Base-by-base conservation (phyloP, 352 stramenopile species). In the Bremia lactucae region DNA sequence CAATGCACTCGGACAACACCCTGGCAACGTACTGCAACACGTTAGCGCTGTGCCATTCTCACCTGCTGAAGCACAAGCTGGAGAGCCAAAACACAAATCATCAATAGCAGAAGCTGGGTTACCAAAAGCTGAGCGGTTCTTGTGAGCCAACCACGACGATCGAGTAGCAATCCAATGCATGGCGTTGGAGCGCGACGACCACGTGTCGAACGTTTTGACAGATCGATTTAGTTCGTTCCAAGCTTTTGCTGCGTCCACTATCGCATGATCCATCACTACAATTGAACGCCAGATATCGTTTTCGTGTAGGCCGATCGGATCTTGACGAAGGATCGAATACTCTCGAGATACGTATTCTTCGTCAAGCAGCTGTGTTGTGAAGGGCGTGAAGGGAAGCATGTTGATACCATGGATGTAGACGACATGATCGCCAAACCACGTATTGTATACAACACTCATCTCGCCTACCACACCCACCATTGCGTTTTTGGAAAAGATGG, bases 371-470 rank as follows among this genome's bases (percentile, higher is more conserved):
- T 73, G 55, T 8, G 68, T 25, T 9, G 78, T 82, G 28, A 87
- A 72, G 5, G 78, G 78, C 29, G 78, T 90, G 56, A 90, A 81
- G 1, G 78, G 78, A 11, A 90, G 77, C 65, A 87, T 78, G 46
- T 90, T 86, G 45, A 90, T 90, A 14, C 74, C 74, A 46, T 90
- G 78, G 28, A 94, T 69, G 53, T 84, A 83, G 41, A 85, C 68
- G 7, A 72, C 57, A 4, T 59, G 55, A 31, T 75, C 52, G 14
- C 79, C 78, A 39, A 94, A 94, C 82, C 82, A 94, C 37, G 82
- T 94, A 37, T 69, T 83, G 66, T 88, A 88, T 22, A 78, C 69
- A 36, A 74, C 79, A 40, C 65, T 80, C 50, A 84, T 73, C 36
- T 86, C 78, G 18, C 73, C 77, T 4, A 89, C 62, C 23, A 87